phyloP scores from a whole-genome alignment of 2,329 filamentous ascomycete genomes.

The Cladobotryum mycophilum region DNA sequence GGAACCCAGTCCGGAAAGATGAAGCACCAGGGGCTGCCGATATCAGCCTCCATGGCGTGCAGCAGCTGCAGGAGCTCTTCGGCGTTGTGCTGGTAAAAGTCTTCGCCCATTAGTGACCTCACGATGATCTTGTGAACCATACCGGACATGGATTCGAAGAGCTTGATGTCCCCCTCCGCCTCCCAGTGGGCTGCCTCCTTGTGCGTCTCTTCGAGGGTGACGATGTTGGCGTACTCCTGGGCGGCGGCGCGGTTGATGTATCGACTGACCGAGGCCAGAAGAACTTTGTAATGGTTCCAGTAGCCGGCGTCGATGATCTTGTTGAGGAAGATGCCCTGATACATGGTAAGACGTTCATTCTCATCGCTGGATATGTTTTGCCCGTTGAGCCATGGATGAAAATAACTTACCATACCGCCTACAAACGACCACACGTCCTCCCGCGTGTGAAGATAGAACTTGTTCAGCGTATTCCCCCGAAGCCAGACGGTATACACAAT shows the following conservation, averaged over 20 bases:
- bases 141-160: constrained; percentile 12
- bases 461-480: constrained; percentile 10
- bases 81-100: constrained; percentile 14
- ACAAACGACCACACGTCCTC: constrained; percentile 13
- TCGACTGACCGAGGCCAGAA: constrained; percentile 10
- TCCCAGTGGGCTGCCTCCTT: constrained; percentile 13
- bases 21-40: constrained; percentile 9
- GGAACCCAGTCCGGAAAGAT: constrained; percentile 15
- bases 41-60: constrained; percentile 12
- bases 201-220: constrained; percentile 14
- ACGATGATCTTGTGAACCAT: constrained; percentile 13
- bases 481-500: constrained; percentile 11
- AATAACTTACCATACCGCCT: constrained; percentile 14
- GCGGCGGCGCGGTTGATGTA: constrained; percentile 11
- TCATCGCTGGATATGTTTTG: not conserved
- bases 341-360: not conserved
- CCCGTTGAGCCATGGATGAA: not conserved
- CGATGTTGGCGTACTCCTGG: constrained; percentile 7
- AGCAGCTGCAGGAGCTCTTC: constrained; percentile 13
- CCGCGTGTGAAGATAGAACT: constrained; percentile 8
- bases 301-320: constrained; percentile 14
- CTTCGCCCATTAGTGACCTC: constrained; percentile 14
- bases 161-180: not conserved
- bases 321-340: constrained; percentile 14
- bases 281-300: constrained; percentile 7